These are phyloP conservation scores for Sanghuangporus weigelae DNA, from an alignment of 1,284 basidiomycete species.

Conservation along the genomic window DNA sequence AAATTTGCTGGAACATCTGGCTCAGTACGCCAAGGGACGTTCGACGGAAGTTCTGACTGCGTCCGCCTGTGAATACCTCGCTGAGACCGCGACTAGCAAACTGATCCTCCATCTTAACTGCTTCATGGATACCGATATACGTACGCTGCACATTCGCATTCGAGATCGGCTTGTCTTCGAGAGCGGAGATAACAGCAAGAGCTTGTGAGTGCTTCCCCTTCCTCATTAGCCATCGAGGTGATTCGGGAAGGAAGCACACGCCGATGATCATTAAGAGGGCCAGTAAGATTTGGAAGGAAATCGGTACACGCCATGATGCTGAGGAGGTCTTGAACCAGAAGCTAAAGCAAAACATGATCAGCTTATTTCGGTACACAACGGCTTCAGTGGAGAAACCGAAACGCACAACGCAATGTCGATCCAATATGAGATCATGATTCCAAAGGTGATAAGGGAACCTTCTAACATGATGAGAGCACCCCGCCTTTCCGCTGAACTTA, in stretches of 20 bases:
- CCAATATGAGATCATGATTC: constrained; percentile 67
- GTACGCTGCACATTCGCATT: constrained; percentile 49
- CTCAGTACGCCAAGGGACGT: constrained; percentile 52
- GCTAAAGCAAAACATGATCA: constrained; percentile 25
- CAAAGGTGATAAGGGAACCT: constrained; percentile 63
- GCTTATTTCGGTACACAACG: neutral
- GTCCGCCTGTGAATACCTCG: constrained; percentile 56
- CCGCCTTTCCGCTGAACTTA: constrained; percentile 52
- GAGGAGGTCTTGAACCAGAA: constrained; percentile 48
- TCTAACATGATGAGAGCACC: constrained; percentile 67
- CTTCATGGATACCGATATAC: constrained; percentile 50
- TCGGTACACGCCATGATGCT: constrained; percentile 66
- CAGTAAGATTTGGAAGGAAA: constrained; percentile 61
- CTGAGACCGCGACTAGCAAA: constrained; percentile 25
- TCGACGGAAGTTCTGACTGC: constrained; percentile 60
- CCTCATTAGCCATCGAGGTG: constrained; percentile 67
- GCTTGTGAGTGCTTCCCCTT: constrained; percentile 58
- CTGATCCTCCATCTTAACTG: constrained; percentile 37
- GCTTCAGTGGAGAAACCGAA: neutral
- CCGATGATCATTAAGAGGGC: constrained; percentile 55
- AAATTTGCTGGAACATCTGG: constrained; percentile 71
- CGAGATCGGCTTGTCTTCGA: constrained; percentile 49
- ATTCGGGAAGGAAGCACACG: constrained; percentile 61
- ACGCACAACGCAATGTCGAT: constrained; percentile 54
- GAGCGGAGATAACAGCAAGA: constrained; percentile 55